Conservation (phyloP, 2,329 filamentous ascomycete species). For the Colletotrichum musae region DNA sequence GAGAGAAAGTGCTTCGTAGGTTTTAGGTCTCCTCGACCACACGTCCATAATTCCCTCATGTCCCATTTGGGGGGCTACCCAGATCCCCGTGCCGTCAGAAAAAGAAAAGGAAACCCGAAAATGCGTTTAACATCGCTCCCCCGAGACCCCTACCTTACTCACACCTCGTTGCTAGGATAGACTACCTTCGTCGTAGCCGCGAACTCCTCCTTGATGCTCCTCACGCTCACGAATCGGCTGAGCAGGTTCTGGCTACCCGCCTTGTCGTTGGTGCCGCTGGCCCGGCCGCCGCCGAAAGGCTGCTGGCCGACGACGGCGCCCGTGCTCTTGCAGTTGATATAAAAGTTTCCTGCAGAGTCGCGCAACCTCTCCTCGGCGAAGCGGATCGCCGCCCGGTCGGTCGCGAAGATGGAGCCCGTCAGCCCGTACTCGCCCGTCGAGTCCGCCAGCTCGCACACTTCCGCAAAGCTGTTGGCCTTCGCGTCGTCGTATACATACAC, state of each 20-base stretch:
- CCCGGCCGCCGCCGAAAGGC: constrained; percentile 78
- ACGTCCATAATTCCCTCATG: constrained; percentile 10
- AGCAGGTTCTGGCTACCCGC: constrained; percentile 76
- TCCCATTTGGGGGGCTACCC: constrained; percentile 2
- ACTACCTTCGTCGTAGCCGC: constrained; percentile 71
- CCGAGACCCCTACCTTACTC: constrained; percentile 35
- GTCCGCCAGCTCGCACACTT: constrained; percentile 76
- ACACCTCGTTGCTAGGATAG: constrained; percentile 81
- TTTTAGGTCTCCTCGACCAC: constrained; percentile 1
- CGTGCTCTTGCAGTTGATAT: constrained; percentile 87
- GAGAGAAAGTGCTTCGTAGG: constrained; percentile 10
- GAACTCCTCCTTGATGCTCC: constrained; percentile 84
- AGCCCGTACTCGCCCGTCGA: constrained; percentile 82
- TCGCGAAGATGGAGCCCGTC: constrained; percentile 82
- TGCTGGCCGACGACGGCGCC: constrained; percentile 82
- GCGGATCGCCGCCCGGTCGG: constrained; percentile 75
- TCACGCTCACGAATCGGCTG: constrained; percentile 75
- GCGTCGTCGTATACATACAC: constrained; percentile 84
- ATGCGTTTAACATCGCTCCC: not conserved
- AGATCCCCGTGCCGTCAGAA: constrained; percentile 19
- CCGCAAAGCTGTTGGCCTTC: constrained; percentile 68
- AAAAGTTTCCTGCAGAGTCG: constrained; percentile 86
- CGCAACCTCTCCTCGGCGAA: constrained; percentile 79
- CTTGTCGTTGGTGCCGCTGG: constrained; percentile 82
- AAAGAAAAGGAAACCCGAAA: constrained; percentile 1